Percentiles rank a stretch among this genome's conserved stretches.
Evolutionary conservation across 2,329 filamentous ascomycete genomes (phyloP).

Genomic region (Pseudogymnoascus sp.): DNA sequence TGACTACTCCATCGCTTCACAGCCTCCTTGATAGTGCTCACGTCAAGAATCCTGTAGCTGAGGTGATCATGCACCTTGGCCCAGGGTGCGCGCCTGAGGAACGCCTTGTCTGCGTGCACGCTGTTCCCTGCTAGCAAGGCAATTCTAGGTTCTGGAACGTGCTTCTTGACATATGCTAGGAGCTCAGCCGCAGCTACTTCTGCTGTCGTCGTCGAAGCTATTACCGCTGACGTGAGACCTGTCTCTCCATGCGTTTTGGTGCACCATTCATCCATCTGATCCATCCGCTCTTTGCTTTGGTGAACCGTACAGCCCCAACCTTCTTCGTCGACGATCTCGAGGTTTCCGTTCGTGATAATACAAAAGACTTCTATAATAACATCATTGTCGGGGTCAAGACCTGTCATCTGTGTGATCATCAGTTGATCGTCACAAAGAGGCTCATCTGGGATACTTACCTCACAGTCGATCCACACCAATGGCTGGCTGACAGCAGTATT

Average conservation of each 20-base stretch:
- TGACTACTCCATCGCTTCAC: slow-evolving; percentile 68
- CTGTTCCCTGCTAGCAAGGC: slow-evolving; percentile 85
- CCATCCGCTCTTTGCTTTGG: slow-evolving; percentile 60
- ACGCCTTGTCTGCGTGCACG: slow-evolving; percentile 81
- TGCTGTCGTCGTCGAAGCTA: slow-evolving; percentile 64
- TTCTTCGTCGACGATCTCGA: slow-evolving; percentile 64
- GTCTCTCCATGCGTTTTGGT: slow-evolving; percentile 67
- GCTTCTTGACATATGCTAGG: slow-evolving; percentile 66
- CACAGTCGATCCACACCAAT: slow-evolving; percentile 28
- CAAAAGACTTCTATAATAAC: slow-evolving; percentile 88
- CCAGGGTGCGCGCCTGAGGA: slow-evolving; percentile 70
- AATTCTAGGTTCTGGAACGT: slow-evolving; percentile 56
- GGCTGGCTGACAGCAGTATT: slow-evolving; percentile 12
- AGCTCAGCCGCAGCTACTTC: slow-evolving; percentile 64
- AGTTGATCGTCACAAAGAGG: neutral
- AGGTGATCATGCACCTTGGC: slow-evolving; percentile 64
- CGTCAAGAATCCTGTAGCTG: slow-evolving; percentile 85
- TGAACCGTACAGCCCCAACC: slow-evolving; percentile 79
- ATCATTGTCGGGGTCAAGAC: slow-evolving; percentile 68
- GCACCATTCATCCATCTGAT: slow-evolving; percentile 86
- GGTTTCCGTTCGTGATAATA: slow-evolving; percentile 74
- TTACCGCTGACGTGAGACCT: slow-evolving; percentile 71
- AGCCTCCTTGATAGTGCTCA: slow-evolving; percentile 88
- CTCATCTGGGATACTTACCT: slow-evolving; percentile 17
- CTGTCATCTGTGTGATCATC: slow-evolving; percentile 68